phyloP scores from a whole-genome alignment of 441 rosid genomes.

The Arabidopsis lyrata region DNA sequence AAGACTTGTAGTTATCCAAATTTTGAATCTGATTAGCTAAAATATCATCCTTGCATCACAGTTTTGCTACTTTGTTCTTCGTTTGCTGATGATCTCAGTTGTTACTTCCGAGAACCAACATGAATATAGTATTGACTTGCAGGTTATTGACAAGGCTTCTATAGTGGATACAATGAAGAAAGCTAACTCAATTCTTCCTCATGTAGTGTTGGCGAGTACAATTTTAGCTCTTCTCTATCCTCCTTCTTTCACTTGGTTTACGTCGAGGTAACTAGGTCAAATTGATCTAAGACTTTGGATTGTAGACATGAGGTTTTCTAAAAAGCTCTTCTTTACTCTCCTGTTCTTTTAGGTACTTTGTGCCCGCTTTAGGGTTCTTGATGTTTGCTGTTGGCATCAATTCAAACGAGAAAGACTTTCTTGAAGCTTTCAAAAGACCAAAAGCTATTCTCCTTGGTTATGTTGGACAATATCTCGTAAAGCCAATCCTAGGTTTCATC shows the following conservation, averaged over 20 bases:
- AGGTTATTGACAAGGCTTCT: constrained; percentile 42
- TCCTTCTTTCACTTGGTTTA: constrained; percentile 95
- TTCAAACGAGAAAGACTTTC: constrained; percentile 83
- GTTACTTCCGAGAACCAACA: not conserved
- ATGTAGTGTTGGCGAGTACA: constrained; percentile 87
- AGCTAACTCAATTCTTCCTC: constrained; percentile 81
- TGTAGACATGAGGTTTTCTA: not conserved
- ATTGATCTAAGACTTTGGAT: constrained; percentile 4
- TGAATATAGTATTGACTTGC: constrained; percentile 9
- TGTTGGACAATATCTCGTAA: constrained; percentile 77
- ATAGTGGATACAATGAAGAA: constrained; percentile 65
- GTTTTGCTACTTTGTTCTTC: not conserved
- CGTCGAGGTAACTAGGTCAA: constrained; percentile 60
- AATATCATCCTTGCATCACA: not conserved
- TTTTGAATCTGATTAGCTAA: not conserved
- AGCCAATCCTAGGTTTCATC: constrained; percentile 86
- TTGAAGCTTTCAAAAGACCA: constrained; percentile 84
- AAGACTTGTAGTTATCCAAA: not conserved
- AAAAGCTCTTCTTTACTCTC: not conserved
- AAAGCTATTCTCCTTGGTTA: constrained; percentile 77
- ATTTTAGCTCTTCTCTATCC: constrained; percentile 85
- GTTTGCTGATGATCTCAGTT: not conserved
- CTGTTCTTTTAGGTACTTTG: constrained; percentile 71
- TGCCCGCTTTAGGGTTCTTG: constrained; percentile 89
- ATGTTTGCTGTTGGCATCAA: constrained; percentile 97